Evolutionary conservation across 1,284 basidiomycete species (phyloP).

Genomic region (Tilletiopsis washingtonensis): DNA sequence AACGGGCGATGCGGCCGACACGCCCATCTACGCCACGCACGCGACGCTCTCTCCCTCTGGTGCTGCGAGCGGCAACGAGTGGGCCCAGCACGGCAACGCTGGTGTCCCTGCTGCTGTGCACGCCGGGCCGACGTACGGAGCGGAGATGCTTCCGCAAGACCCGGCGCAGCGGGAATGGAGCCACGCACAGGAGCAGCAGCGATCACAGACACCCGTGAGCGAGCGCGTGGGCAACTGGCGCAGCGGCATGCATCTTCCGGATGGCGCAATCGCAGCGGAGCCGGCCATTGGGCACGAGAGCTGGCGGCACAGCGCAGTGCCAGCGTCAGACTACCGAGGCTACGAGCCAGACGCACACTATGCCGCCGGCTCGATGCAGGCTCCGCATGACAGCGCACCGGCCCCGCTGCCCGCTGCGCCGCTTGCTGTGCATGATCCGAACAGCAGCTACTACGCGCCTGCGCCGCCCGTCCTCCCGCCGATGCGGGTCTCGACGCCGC

Average conservation of each 20-base stretch:
- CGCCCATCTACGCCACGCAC: slow-evolving; percentile 11
- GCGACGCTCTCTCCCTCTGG: not conserved
- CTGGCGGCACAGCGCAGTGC: no score
- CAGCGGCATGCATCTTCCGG: no score
- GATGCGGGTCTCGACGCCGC: not conserved
- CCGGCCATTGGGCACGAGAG: no score
- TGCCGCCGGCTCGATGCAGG: not conserved
- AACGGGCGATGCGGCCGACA: not conserved
- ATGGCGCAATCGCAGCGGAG: no score
- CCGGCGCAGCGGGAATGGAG: slow-evolving; percentile 1
- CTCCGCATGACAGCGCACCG: not conserved
- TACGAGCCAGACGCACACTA: no score
- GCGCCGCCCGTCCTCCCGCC: slow-evolving; percentile 17
- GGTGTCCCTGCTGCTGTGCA: not conserved
- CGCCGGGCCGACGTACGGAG: not conserved
- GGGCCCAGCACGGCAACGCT: not conserved
- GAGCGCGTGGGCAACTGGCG: not conserved
- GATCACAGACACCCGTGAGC: no score
- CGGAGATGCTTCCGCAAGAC: not conserved
- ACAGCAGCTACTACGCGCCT: slow-evolving; percentile 30
- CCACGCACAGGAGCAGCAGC: not conserved
- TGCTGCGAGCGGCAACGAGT: no score
- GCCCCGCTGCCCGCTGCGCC: not conserved
- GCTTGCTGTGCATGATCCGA: slow-evolving; percentile 1
- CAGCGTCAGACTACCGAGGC: no score